Conservation (phyloP, 768 basidiomycete genomes). For the Pleurotus citrinopileatus region DNA sequence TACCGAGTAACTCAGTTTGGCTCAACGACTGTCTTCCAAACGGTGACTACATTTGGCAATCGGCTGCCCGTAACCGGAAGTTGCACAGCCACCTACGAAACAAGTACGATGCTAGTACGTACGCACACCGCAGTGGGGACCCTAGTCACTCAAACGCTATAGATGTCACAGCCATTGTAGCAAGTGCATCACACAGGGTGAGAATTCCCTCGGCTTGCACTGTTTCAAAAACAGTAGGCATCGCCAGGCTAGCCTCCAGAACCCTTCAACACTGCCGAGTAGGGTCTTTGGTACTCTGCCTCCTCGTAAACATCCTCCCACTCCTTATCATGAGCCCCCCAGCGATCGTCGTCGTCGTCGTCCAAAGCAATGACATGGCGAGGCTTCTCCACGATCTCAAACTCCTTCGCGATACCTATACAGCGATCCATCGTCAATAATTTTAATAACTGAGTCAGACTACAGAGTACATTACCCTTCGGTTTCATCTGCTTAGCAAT, state of each 20-base stretch:
- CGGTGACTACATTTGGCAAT: too few relatives aligned
- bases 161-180: too few relatives aligned
- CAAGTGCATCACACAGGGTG: too few relatives aligned
- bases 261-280: neutral
- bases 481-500: constrained; percentile 30
- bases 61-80: too few relatives aligned
- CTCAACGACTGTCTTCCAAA: too few relatives aligned
- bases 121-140: too few relatives aligned
- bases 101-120: too few relatives aligned
- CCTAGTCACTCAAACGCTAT: too few relatives aligned
- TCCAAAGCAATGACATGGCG: constrained; percentile 19
- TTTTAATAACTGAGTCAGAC: neutral
- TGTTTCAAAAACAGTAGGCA: too few relatives aligned
- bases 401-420: constrained; percentile 24
- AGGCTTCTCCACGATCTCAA: constrained; percentile 19
- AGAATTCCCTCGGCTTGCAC: neutral
- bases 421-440: neutral
- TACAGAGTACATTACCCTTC: constrained; percentile 19
- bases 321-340: constrained; percentile 19
- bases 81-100: too few relatives aligned
- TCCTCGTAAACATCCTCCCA: constrained; percentile 26
- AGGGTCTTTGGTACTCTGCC: neutral
- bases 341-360: constrained; percentile 18
- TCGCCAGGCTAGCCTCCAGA: neutral
- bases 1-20: too few relatives aligned